Base-by-base conservation (phyloP, 2,329 filamentous ascomycete species). In the Aaosphaeria pasadenensis region DNA sequence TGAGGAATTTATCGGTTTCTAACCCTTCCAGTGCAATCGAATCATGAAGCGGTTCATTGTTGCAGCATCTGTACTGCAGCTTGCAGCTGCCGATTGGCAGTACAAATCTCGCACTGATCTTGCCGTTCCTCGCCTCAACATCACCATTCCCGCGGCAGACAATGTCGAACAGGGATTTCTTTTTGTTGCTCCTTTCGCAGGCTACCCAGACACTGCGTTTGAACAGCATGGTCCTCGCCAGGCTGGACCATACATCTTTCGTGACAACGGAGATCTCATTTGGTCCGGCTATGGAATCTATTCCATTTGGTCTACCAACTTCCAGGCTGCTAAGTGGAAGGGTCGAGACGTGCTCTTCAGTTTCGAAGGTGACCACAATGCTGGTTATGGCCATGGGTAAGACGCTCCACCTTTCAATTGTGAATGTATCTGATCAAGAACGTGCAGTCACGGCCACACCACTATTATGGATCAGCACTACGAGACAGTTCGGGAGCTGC, bases 221-320 rank as follows among this genome's bases (percentile, higher is more conserved):
- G 63, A 31, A 57, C 68, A 49, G 58, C 70, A 75, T 48, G 76
- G 75, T 0, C 78, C 79, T 2, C 71, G 73, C 5, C 79, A 82
- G 60, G 71, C 77, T 1, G 78, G 70, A 0, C 76, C 79, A 0
- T 83, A 83, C 58, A 83, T 83, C 53, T 76, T 81, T 54, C 71
- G 73, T 5, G 74, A 80, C 54, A 64, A 78, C 31, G 80, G 80
- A 1, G 77, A 82, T 43, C 68, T 83, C 0, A 69, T 84, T 24
- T 83, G 79, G 79, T 82, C 79, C 1, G 78, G 80, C 2, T 79
- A 79, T 46, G 74, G 72, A 4, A 75, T 77, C 55, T 80, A 75
- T 54, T 75, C 73, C 31, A 76, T 76, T 58, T 81, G 78, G 75
- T 62, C 74, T 0, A 74, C 74, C 50, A 82, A 82, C 57, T 82